Base-by-base conservation (phyloP, 2,329 filamentous ascomycete species). In the Diaporthe destruens region DNA sequence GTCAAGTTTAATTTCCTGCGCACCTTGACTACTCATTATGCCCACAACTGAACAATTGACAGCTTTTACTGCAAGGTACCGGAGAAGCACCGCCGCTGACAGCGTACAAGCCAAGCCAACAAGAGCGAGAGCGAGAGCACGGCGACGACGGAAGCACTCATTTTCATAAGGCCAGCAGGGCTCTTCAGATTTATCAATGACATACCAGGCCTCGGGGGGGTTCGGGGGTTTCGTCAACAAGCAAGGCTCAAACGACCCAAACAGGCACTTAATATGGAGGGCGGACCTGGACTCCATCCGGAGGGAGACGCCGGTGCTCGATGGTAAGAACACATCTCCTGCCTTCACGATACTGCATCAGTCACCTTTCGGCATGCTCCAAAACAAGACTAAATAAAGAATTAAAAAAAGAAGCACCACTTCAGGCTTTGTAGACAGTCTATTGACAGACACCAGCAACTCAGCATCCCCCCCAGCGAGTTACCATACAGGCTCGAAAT, bases 271-370 rank as follows among this genome's bases (percentile, higher is more conserved):
- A 8, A 36, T 67, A 34, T 71, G 69, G 69, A 49, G 54, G 3
- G 47, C 6, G 16, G 57, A 71, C 49, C 34, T 71, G 12, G n/a
- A 63, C n/a, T 42, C 69, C n/a, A 72, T 54, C 12, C 39, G 72
- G 42, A 53, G 69, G 18, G 44, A 34, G 8, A 32, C 3, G 12
- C 69, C 34, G 29, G 32, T 69, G 9, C 9, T 54, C 69, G 12
- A 39, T 16, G 8, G 47, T 51, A 51, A 51, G 47, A 1, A 51
- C 12, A 25, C 3, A 23, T 51, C 44, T 16, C 8, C 20, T 23
- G 20, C 20, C 9, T 11, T 49, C 11, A 23, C 11, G 7, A 49
- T 23, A 20, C 7, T 12, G 3, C 44, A 49, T 49, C 20, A n/a
- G 44, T n/a, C 44, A 49, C 20, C 20, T 23, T 23, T 11, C 5